Percentiles rank a stretch among this genome's conserved stretches.
Evolutionary conservation across 2,329 filamentous ascomycete species (phyloP).

Genomic region (Diaporthe sp.): DNA sequence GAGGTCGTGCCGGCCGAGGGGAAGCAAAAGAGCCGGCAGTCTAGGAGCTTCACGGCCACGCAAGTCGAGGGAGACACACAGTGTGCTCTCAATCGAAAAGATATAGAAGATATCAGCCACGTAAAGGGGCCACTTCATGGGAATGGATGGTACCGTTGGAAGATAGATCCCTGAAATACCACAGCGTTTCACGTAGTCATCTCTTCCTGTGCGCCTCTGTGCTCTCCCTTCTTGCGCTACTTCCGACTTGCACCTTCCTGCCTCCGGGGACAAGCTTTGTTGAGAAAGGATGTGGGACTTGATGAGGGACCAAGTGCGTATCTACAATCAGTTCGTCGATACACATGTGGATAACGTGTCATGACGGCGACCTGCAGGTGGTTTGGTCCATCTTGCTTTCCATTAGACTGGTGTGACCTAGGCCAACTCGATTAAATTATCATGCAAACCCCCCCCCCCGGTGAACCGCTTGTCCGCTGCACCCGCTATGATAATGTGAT

Average conservation of each 20-base stretch:
- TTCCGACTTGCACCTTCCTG: neutral
- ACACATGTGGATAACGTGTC: neutral
- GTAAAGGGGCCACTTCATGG: neutral
- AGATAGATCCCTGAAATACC: conserved; percentile 7
- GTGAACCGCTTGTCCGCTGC: neutral
- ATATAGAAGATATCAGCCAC: neutral
- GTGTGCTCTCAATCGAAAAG: neutral
- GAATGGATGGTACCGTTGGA: neutral
- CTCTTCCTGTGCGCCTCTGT: too few relatives aligned
- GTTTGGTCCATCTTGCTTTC: neutral
- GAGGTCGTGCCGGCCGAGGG: too few relatives aligned
- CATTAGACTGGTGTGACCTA: neutral
- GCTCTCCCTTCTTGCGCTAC: neutral
- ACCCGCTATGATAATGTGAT: neutral
- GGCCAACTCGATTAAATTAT: neutral
- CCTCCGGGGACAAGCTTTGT: neutral
- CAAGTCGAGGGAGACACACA: neutral
- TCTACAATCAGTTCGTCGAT: neutral
- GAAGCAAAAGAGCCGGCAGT: neutral
- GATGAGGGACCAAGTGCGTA: too few relatives aligned
- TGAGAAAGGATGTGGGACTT: neutral
- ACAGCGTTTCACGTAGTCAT: neutral
- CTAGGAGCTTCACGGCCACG: too few relatives aligned
- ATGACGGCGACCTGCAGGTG: neutral
- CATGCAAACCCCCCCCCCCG: neutral